Conservation (phyloP, 768 basidiomycete genomes). For the Russula olivacea region DNA sequence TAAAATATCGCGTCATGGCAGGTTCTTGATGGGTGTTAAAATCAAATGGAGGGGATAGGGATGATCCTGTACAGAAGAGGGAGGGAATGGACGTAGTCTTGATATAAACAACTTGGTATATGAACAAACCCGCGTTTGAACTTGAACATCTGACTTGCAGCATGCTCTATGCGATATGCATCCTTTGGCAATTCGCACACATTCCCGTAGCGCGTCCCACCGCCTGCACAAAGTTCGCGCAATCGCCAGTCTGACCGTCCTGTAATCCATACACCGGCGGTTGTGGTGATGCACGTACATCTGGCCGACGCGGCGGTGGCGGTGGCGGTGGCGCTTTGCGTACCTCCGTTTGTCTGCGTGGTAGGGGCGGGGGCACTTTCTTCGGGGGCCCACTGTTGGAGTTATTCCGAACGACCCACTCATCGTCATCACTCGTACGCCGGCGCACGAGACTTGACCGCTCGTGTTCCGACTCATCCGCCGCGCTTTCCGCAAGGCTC, state of each 20-base stretch:
- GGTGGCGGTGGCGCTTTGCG: conserved; percentile 32
- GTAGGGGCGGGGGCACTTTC: conserved; percentile 22
- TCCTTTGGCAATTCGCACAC: conserved; percentile 61
- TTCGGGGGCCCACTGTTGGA: conserved; percentile 7
- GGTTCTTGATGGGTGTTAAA: not conserved
- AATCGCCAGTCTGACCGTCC: conserved; percentile 40
- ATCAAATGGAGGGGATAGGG: not conserved
- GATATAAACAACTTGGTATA: not conserved
- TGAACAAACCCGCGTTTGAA: not conserved
- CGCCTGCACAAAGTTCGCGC: conserved; percentile 56
- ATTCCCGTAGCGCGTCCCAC: conserved; percentile 58
- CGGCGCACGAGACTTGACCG: conserved; percentile 33
- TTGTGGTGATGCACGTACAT: conserved; percentile 13
- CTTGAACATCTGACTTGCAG: not conserved
- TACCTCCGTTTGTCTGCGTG: conserved; percentile 27
- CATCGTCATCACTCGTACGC: conserved; percentile 24
- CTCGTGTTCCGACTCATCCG: conserved; percentile 38
- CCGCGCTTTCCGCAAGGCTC: conserved; percentile 39
- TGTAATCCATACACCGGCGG: conserved; percentile 26
- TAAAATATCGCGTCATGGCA: not conserved
- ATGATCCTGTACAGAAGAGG: not conserved
- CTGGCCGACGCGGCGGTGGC: conserved; percentile 30
- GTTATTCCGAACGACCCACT: conserved; percentile 1
- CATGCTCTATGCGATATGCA: conserved; percentile 33
- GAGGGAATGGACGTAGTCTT: not conserved